Percentiles rank a stretch among this genome's conserved stretches.
Conservation (phyloP, 2,329 filamentous ascomycete genomes). For the Neonectria hederae region DNA sequence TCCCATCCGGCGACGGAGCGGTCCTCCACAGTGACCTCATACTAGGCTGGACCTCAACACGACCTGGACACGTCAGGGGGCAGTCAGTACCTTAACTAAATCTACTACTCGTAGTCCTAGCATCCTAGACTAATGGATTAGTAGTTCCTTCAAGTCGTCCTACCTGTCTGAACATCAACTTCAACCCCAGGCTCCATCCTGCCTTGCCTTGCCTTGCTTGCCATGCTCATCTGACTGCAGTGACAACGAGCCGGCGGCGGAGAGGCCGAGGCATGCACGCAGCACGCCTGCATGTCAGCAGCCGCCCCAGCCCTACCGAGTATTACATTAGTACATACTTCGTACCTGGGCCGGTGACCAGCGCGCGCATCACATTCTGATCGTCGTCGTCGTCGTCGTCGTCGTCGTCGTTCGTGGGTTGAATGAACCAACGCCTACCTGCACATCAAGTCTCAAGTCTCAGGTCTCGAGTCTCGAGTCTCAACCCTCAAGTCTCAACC, state of each 20-base stretch:
- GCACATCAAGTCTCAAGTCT: background rate
- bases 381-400: background rate
- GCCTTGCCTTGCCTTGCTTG: background rate
- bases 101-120: background rate
- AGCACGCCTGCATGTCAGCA: slow-evolving; percentile 20
- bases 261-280: slow-evolving; percentile 8
- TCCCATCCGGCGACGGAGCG: slow-evolving; percentile 13
- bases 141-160: background rate
- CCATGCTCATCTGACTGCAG: slow-evolving; percentile 17
- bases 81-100: too few relatives aligned
- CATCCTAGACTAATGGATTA: too few relatives aligned
- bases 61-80: too few relatives aligned
- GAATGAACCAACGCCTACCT: background rate
- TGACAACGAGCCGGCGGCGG: slow-evolving; percentile 13
- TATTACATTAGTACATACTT: background rate
- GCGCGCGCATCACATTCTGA: background rate
- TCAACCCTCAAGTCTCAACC: too few relatives aligned
- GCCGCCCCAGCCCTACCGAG: slow-evolving; percentile 20
- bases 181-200: background rate
- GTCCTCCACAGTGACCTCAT: slow-evolving; percentile 20
- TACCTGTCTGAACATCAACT: background rate
- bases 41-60: too few relatives aligned
- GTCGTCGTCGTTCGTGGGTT: background rate
- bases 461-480: background rate
- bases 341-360: background rate